Conservation (phyloP, 495 filamentous ascomycete genomes). For the Hyaloscypha finlandica region DNA sequence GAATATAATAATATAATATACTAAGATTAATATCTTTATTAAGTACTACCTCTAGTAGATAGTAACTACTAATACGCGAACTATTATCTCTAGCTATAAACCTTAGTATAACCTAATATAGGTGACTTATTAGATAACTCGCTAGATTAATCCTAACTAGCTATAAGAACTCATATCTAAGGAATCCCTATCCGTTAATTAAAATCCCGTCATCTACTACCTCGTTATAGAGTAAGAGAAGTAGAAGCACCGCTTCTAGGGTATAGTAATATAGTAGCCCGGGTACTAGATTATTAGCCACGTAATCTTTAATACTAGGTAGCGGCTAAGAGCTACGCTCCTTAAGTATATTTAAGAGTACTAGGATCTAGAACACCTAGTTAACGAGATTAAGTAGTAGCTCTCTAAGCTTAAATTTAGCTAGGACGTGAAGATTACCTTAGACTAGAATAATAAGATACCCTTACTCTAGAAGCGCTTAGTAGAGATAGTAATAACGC, state of each 20-base stretch:
- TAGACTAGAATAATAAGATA: constrained; percentile 25
- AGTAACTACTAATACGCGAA: no score
- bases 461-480: constrained; percentile 35
- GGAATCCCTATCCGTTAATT: constrained; percentile 34
- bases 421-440: constrained; percentile 30
- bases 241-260: constrained; percentile 28
- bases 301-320: constrained; percentile 31
- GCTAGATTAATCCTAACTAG: constrained; percentile 38
- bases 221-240: constrained; percentile 31
- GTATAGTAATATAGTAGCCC: constrained; percentile 31
- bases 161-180: constrained; percentile 35
- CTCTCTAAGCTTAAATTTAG: constrained; percentile 32
- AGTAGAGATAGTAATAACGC: constrained; percentile 36
- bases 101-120: not conserved
- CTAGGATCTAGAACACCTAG: constrained; percentile 36
- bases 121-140: constrained; percentile 37
- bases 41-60: no score
- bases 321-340: constrained; percentile 34
- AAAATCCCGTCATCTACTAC: constrained; percentile 30
- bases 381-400: constrained; percentile 36
- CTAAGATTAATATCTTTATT: constrained; percentile 6
- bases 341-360: constrained; percentile 34
- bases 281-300: constrained; percentile 34
- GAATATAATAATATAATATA: constrained; percentile 42
- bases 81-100: no score